phyloP scores from a whole-genome alignment of 192 early-diverging fungal genomes.

The Chytriomyces sp. region DNA sequence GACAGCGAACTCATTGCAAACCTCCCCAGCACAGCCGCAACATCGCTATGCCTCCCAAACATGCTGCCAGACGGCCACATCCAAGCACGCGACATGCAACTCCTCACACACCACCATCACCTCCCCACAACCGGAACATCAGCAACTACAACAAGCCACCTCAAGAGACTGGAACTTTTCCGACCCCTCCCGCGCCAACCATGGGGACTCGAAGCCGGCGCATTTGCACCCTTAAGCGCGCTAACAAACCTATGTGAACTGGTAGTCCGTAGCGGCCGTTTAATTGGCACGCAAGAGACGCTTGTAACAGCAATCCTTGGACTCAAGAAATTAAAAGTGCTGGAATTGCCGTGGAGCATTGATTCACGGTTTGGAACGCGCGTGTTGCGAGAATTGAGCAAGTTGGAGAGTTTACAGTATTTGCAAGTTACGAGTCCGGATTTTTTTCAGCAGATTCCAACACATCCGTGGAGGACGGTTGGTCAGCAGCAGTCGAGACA shows the following conservation, averaged over 20 bases:
- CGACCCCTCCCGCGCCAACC: conserved; percentile 43
- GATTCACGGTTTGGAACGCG: conserved; percentile 20
- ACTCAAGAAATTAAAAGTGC: conserved; percentile 14
- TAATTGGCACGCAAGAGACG: conserved; percentile 34
- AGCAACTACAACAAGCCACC: neutral
- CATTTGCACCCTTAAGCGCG: conserved; percentile 26
- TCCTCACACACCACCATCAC: neutral
- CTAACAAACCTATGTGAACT: conserved; percentile 31
- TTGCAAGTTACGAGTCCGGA: conserved; percentile 40
- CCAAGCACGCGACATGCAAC: conserved; percentile 26
- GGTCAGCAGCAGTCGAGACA: neutral
- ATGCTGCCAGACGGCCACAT: conserved; percentile 39
- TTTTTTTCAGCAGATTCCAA: conserved; percentile 40
- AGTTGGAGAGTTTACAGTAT: conserved; percentile 34
- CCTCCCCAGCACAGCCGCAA: conserved; percentile 8
- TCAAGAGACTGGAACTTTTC: conserved; percentile 41
- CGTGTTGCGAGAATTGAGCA: neutral
- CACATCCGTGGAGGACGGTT: conserved; percentile 14
- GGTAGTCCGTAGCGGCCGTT: conserved; percentile 37
- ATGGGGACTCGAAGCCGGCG: conserved; percentile 41
- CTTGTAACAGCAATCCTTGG: conserved; percentile 4
- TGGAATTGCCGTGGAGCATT: conserved; percentile 36
- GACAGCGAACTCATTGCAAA: conserved; percentile 38
- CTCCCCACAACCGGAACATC: neutral
- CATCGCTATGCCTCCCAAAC: conserved; percentile 37